A percentile compares a stretch with the other conserved stretches of the same genome.
Conservation (phyloP, 257 asterid genomes). For the Salvia rosmarinus region DNA sequence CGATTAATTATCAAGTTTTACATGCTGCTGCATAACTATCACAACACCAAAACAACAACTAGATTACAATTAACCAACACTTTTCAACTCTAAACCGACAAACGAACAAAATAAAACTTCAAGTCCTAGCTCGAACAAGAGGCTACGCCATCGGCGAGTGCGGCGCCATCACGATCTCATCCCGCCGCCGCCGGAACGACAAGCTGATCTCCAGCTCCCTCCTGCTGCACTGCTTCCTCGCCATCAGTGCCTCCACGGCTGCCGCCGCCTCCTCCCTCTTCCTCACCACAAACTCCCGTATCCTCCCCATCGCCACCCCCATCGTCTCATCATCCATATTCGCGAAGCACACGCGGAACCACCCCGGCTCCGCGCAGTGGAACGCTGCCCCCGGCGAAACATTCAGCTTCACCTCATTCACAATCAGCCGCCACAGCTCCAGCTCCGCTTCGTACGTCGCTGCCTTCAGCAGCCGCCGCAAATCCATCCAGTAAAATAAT, state of each 20-base stretch:
- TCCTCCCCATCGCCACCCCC: slow-evolving; percentile 57
- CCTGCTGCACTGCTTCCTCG: slow-evolving; percentile 48
- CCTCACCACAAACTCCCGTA: slow-evolving; percentile 51
- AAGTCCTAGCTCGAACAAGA: slow-evolving; percentile 70
- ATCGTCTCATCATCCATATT: slow-evolving; percentile 76
- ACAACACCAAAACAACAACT: no score
- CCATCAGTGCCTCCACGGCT: slow-evolving; percentile 27
- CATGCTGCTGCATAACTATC: no score
- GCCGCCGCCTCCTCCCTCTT: slow-evolving; percentile 45
- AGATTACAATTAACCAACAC: no score
- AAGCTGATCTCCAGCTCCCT: slow-evolving; percentile 69
- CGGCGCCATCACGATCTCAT: slow-evolving; percentile 44
- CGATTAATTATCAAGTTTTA: no score
- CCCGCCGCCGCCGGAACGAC: slow-evolving; percentile 61
- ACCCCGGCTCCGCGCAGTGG: slow-evolving; percentile 79
- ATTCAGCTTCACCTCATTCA: slow-evolving; percentile 72
- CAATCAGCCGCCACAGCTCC: slow-evolving; percentile 67
- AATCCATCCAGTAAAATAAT: slow-evolving; percentile 71
- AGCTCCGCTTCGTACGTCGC: slow-evolving; percentile 57
- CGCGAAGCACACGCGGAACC: slow-evolving; percentile 87
- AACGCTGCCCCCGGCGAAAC: slow-evolving; percentile 83
- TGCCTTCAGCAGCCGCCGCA: slow-evolving; percentile 54
- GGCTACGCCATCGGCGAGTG: slow-evolving; percentile 64
- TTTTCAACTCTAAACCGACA: no score
- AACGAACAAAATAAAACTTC: background rate